Conservation (phyloP, 2,329 filamentous ascomycete genomes). For the Trichoderma atrobrunneum region DNA sequence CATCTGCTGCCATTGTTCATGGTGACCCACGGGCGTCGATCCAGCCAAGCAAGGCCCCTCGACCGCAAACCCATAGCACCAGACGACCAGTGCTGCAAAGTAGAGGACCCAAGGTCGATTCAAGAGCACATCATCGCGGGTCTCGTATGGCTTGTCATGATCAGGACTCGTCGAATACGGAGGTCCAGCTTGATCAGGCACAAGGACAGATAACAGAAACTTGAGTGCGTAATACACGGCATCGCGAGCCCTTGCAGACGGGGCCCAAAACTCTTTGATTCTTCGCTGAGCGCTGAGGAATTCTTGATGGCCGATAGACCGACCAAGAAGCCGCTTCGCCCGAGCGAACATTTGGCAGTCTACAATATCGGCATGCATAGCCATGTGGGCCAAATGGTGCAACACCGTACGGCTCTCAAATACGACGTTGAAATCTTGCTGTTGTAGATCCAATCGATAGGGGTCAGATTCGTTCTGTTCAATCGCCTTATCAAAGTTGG, state of each 20-base stretch:
- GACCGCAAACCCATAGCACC: slow-evolving; percentile 89
- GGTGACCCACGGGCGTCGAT: slow-evolving; percentile 53
- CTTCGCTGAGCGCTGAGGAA: slow-evolving; percentile 74
- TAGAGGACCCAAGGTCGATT: slow-evolving; percentile 96
- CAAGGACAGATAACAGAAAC: slow-evolving; percentile 80
- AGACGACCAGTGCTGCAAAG: slow-evolving; percentile 86
- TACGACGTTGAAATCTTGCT: slow-evolving; percentile 62
- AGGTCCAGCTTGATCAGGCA: slow-evolving; percentile 47
- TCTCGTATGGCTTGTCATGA: slow-evolving; percentile 63
- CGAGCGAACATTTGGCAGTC: slow-evolving; percentile 95
- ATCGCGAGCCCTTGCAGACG: slow-evolving; percentile 81
- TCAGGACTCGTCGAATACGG: slow-evolving; percentile 40
- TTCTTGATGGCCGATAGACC: slow-evolving; percentile 79
- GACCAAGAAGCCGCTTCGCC: slow-evolving; percentile 78
- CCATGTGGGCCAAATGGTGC: slow-evolving; percentile 94
- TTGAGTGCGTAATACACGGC: slow-evolving; percentile 89
- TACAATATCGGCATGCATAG: slow-evolving; percentile 95
- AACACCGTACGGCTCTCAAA: slow-evolving; percentile 87
- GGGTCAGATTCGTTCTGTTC: slow-evolving; percentile 58
- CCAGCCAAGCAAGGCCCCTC: slow-evolving; percentile 68
- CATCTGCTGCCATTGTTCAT: slow-evolving; percentile 75
- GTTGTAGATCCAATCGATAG: slow-evolving; percentile 52
- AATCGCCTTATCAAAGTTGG: slow-evolving; percentile 81
- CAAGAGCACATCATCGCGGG: slow-evolving; percentile 82
- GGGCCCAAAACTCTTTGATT: slow-evolving; percentile 88